phyloP scores from a whole-genome alignment of 2,329 filamentous ascomycete species.

The Arthrinium puccinioides region DNA sequence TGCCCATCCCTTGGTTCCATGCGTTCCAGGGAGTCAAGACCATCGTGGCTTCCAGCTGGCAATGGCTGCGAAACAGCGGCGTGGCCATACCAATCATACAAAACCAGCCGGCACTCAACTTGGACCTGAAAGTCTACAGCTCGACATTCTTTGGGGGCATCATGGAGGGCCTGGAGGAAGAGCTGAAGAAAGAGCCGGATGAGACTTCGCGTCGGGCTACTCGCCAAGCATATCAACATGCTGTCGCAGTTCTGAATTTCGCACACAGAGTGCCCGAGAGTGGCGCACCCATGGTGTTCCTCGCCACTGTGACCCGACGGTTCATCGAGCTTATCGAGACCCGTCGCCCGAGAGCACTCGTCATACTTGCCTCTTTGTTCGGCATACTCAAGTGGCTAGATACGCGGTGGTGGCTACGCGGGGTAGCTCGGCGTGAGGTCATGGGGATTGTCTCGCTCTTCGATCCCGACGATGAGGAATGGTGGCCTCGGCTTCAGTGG shows the following conservation, averaged over 20 bases:
- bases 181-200: constrained; percentile 30
- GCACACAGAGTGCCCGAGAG: constrained; percentile 53
- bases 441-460: constrained; percentile 55
- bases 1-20: constrained; percentile 61
- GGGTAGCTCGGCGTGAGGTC: constrained; percentile 58
- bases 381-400: constrained; percentile 56
- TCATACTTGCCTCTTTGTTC: constrained; percentile 60
- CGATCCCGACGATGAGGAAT: constrained; percentile 45
- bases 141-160: constrained; percentile 55
- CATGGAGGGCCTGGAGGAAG: constrained; percentile 49
- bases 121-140: constrained; percentile 47
- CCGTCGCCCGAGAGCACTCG: constrained; percentile 53
- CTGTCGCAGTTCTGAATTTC: constrained; percentile 61
- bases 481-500: constrained; percentile 57
- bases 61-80: constrained; percentile 51
- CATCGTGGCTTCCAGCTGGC: constrained; percentile 57
- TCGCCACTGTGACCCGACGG: constrained; percentile 54
- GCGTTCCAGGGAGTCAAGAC: constrained; percentile 62
- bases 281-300: constrained; percentile 53
- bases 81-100: constrained; percentile 56
- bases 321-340: constrained; percentile 54
- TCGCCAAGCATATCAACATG: constrained; percentile 53
- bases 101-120: constrained; percentile 53
- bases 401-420: constrained; percentile 59
- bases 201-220: constrained; percentile 21